Evolutionary conservation across 2,329 filamentous ascomycete genomes (phyloP), one percentile per base, ranked within the genome.

Genomic region (Metarhizium rileyi): DNA sequence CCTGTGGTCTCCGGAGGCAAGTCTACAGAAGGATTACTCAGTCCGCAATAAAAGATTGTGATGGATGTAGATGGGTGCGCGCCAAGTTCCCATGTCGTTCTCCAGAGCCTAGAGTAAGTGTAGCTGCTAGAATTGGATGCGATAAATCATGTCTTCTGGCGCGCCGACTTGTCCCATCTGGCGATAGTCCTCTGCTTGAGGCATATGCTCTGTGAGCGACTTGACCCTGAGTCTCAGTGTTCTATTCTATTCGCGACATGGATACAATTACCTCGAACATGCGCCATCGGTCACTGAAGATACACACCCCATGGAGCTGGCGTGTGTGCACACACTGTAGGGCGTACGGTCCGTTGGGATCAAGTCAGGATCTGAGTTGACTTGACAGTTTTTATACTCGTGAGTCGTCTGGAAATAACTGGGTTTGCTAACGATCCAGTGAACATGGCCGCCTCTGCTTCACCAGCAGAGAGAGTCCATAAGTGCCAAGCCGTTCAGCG

Each of bases 51-150:
- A 3, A 14, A 25, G 8, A 42, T 2, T 12, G 10, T 18, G 18
- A 33, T 14, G 38, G 18, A 3, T 42, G 16, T 22, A 42, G 8
- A 65, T 71, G 55, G 74, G 71, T 4, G 66, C 64, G 49, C 71
- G 74, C 25, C 72, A 53, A 18, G 74, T 55, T 2, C 71, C 60
- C 0, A 58, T 55, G 6, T 56, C 57, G 12, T 68, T 57, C 26
- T 61, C 63, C 9, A 73, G 44, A 0, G 53, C 53, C 73, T 70
- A 0, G 61, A 59, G 20, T 69, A 71, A 6, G 66, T 64, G 53
- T 71, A 73, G 46, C 70, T 73, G 50, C 70, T 73, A 1, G 72
- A 74, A 47, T 75, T 75, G 0, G 70, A 72, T 0, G 68, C 71
- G 42, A 75, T 65, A 5, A n/a, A 73, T 68, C 0, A 65, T 66